Percentiles rank a stretch among this genome's conserved stretches.
Conservation (phyloP, 2,329 filamentous ascomycete genomes). For the Drechslerella dactyloides region DNA sequence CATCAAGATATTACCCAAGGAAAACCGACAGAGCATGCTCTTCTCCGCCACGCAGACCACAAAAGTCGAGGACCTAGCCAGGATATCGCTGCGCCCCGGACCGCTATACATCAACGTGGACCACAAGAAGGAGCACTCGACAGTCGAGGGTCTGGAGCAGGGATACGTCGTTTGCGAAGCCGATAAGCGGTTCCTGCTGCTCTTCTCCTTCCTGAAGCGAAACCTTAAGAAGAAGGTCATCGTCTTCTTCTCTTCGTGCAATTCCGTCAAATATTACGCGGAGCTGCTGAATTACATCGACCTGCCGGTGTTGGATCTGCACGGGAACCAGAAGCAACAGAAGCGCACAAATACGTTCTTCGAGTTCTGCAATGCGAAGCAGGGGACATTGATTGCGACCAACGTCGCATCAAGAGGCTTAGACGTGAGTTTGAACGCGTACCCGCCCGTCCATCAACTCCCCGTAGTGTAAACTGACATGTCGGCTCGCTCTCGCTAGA, state of each 20-base stretch:
- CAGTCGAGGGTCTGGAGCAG: constrained; percentile 91
- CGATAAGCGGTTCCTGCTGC: constrained; percentile 88
- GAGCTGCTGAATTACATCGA: constrained; percentile 98
- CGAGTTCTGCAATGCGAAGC: constrained; percentile 85
- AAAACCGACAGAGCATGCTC: constrained; percentile 79
- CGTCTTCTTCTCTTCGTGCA: constrained; percentile 91
- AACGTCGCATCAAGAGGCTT: constrained; percentile 94
- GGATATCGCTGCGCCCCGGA: constrained; percentile 88
- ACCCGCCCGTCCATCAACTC: neutral
- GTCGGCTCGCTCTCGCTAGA: constrained; percentile 62
- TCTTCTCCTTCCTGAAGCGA: constrained; percentile 92
- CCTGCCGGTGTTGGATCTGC: constrained; percentile 81
- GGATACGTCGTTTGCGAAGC: constrained; percentile 93
- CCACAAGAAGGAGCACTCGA: constrained; percentile 84
- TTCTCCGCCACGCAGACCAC: constrained; percentile 98
- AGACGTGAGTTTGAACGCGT: constrained; percentile 67
- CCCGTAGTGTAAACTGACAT: neutral
- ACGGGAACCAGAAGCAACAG: constrained; percentile 98
- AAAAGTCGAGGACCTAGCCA: constrained; percentile 94
- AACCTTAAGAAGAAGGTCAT: constrained; percentile 91
- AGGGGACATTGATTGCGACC: constrained; percentile 90
- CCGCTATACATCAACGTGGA: constrained; percentile 98
- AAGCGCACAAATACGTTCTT: constrained; percentile 99
- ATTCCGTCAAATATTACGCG: constrained; percentile 92
- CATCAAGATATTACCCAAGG: constrained; percentile 86